Evolutionary conservation across 1,284 basidiomycete species (phyloP).

Genomic region (Malassezia pachydermatis): DNA sequence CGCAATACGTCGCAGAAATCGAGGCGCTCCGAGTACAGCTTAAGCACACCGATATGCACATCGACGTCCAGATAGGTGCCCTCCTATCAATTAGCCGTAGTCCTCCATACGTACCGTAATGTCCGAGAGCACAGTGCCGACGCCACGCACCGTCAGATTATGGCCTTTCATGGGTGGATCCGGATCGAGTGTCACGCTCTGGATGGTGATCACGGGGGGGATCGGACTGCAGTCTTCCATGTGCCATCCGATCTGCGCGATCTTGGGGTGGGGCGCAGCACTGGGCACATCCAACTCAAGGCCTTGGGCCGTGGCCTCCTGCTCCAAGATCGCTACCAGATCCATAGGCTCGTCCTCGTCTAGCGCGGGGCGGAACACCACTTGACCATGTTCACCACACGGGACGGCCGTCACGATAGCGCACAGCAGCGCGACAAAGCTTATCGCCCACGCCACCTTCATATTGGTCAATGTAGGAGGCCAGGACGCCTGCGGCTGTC

Average conservation of each 20-base stretch:
- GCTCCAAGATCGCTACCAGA: constrained; percentile 5
- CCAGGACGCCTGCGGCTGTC: no score
- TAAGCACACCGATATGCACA: constrained; percentile 42
- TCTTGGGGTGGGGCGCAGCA: background rate
- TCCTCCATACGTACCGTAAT: constrained; percentile 30
- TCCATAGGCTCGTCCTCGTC: background rate
- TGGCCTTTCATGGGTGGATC: constrained; percentile 42
- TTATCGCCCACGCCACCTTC: no score
- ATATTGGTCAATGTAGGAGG: no score
- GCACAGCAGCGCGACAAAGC: background rate
- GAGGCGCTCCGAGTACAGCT: constrained; percentile 31
- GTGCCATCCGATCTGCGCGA: background rate
- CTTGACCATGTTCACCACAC: no score
- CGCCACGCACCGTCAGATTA: constrained; percentile 40
- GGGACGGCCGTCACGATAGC: background rate
- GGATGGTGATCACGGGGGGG: no score
- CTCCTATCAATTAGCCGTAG: constrained; percentile 17
- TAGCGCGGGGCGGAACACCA: no score
- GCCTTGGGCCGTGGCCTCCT: constrained; percentile 3
- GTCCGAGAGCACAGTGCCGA: constrained; percentile 25
- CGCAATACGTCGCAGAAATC: constrained; percentile 40
- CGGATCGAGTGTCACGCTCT: constrained; percentile 35
- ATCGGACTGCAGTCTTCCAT: no score
- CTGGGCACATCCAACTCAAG: no score
- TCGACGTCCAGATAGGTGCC: constrained; percentile 39